Conservation (phyloP, 257 asterid species). For the Thymus quinquecostatus region DNA sequence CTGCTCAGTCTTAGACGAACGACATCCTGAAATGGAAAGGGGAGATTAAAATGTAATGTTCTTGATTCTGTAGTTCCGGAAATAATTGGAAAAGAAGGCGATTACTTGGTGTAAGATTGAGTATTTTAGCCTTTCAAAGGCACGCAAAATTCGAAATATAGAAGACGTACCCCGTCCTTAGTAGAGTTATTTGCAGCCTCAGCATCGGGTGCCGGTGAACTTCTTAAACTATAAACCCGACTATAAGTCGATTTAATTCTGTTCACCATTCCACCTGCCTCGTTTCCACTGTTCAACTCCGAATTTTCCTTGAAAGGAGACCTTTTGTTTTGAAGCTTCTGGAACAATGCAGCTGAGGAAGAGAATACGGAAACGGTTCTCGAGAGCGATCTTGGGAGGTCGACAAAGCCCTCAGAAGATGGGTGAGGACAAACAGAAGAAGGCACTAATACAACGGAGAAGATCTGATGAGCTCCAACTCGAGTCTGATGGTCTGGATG, state of each 20-base stretch:
- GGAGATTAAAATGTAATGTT: background rate
- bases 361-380: conserved; percentile 95
- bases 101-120: no score
- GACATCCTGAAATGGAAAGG: conserved; percentile 56
- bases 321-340: conserved; percentile 65
- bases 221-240: conserved; percentile 66
- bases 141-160: no score
- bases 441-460: conserved; percentile 93
- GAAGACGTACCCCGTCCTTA: conserved; percentile 52
- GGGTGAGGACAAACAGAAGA: conserved; percentile 75
- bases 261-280: conserved; percentile 58
- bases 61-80: no score
- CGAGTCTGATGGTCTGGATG: conserved; percentile 95
- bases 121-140: no score
- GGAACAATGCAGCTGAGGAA: conserved; percentile 93
- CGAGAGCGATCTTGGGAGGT: conserved; percentile 81
- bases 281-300: conserved; percentile 43
- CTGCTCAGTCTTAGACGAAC: conserved; percentile 86
- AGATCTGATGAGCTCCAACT: conserved; percentile 90
- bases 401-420: conserved; percentile 41
- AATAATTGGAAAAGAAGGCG: no score
- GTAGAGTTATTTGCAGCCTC: conserved; percentile 43
- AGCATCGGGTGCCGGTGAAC: conserved; percentile 45
- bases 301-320: conserved; percentile 41
- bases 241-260: conserved; percentile 79